Percentiles rank a stretch among this genome's conserved stretches.
Conservation (phyloP, 768 basidiomycete species). For the Cytidiella melzeri region DNA sequence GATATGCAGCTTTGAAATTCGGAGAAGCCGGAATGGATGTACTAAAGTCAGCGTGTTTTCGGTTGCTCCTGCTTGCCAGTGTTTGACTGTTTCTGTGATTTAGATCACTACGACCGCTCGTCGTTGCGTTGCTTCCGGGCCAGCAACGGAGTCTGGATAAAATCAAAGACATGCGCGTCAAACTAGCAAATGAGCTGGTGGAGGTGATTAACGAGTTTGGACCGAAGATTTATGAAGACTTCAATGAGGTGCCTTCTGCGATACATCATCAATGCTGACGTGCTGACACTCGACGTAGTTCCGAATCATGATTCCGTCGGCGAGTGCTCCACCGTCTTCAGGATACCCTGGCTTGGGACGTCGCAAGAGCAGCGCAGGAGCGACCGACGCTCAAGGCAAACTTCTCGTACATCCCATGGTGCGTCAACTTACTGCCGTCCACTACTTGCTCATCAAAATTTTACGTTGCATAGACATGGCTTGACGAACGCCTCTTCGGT, state of each 20-base stretch:
- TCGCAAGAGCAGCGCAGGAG: too few relatives aligned
- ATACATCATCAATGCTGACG: neutral
- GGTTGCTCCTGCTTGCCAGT: constrained; percentile 4
- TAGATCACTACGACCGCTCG: constrained; percentile 86
- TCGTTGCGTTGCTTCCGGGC: constrained; percentile 82
- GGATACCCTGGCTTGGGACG: constrained; percentile 67
- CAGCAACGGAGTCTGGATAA: constrained; percentile 76
- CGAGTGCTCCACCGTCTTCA: constrained; percentile 74
- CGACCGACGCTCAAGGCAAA: constrained; percentile 73
- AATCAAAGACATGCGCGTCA: constrained; percentile 64
- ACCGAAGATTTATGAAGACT: constrained; percentile 81
- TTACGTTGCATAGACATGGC: constrained; percentile 52
- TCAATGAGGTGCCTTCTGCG: constrained; percentile 55
- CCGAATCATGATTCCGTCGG: constrained; percentile 73
- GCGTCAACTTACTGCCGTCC: constrained; percentile 23
- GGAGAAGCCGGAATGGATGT: constrained; percentile 98
- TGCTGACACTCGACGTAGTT: constrained; percentile 35
- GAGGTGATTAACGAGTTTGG: constrained; percentile 84
- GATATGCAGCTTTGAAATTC: constrained; percentile 89
- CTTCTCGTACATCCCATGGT: constrained; percentile 87
- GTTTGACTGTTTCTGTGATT: constrained; percentile 7
- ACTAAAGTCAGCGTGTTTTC: constrained; percentile 73
- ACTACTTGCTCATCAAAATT: neutral
- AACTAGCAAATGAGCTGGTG: constrained; percentile 77
- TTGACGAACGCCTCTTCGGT: constrained; percentile 90